phyloP scores from a whole-genome alignment of 2,329 filamentous ascomycete genomes.

The Neonectria punicea region DNA sequence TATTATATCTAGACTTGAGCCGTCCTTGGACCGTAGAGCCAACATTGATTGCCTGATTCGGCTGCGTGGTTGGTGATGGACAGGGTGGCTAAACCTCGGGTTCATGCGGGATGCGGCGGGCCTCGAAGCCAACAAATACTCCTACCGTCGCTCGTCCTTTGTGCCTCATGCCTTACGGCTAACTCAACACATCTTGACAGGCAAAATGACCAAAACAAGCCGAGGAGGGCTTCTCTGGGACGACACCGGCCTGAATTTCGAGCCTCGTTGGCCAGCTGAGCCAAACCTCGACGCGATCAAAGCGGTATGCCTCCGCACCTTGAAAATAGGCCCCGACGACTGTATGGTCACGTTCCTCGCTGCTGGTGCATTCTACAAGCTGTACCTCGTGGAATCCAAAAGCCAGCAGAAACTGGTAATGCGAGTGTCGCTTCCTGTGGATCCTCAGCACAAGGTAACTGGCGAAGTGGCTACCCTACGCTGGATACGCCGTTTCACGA shows the following conservation, averaged over 20 bases:
- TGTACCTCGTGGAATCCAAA: slow-evolving; percentile 32
- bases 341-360: slow-evolving; percentile 28
- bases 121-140: too few species aligned
- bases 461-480: slow-evolving; percentile 53
- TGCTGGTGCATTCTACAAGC: slow-evolving; percentile 36
- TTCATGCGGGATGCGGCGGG: too few species aligned
- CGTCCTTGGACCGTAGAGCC: too few species aligned
- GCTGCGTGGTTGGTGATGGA: too few species aligned
- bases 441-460: slow-evolving; percentile 49
- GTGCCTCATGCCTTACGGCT: too few species aligned
- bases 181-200: too few species aligned
- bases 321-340: slow-evolving; percentile 21
- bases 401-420: slow-evolving; percentile 37
- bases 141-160: too few species aligned
- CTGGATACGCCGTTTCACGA: slow-evolving; percentile 45
- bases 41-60: too few species aligned
- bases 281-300: slow-evolving; percentile 27
- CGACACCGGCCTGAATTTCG: slow-evolving; percentile 3
- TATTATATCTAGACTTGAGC: too few species aligned
- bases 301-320: slow-evolving; percentile 17
- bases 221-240: slow-evolving; percentile 27
- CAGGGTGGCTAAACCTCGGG: too few species aligned
- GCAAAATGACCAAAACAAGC: background rate
- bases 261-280: slow-evolving; percentile 31
- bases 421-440: slow-evolving; percentile 49